These are phyloP conservation scores for Fragosphaeria purpurea DNA, from an alignment of 2,329 filamentous ascomycete genomes.

Conservation along the genomic window DNA sequence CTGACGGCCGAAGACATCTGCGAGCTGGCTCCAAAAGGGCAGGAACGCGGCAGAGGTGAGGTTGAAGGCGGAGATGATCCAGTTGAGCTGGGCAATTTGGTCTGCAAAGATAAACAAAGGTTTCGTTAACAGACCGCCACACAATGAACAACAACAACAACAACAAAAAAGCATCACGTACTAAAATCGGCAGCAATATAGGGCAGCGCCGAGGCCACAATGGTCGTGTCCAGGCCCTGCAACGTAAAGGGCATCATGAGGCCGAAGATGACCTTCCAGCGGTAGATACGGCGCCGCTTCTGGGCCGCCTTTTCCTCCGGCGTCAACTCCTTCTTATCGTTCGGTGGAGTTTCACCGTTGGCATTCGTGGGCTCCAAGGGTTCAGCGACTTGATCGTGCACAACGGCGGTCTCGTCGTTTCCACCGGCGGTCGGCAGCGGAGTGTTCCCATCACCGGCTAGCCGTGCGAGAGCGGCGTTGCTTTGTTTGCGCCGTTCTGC, in stretches of 20 bases:
- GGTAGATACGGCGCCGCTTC: slow-evolving; percentile 29
- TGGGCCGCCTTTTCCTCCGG: slow-evolving; percentile 22
- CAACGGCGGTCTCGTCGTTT: neutral
- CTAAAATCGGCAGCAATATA: slow-evolving; percentile 57
- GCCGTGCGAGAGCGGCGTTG: neutral
- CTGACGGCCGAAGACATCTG: slow-evolving; percentile 56
- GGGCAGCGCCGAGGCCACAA: slow-evolving; percentile 48
- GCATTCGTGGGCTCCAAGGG: no score
- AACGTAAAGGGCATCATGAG: slow-evolving; percentile 51
- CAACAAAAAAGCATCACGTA: slow-evolving; percentile 19
- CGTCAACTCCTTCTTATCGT: slow-evolving; percentile 7
- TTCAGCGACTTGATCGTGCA: neutral
- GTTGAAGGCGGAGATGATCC: slow-evolving; percentile 61
- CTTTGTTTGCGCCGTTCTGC: neutral
- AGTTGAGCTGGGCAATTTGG: slow-evolving; percentile 50
- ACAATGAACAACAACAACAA: no score
- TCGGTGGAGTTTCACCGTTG: neutral
- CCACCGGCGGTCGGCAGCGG: neutral
- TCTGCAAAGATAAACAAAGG: slow-evolving; percentile 30
- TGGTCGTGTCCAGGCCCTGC: slow-evolving; percentile 54
- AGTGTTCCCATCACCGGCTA: neutral
- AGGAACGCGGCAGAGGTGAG: slow-evolving; percentile 58
- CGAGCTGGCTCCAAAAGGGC: slow-evolving; percentile 53
- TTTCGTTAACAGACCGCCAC: no score
- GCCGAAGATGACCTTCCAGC: slow-evolving; percentile 50